Evolutionary conservation across 192 early-diverging fungal species (phyloP).

Genomic region (Haplosporangium gracile): DNA sequence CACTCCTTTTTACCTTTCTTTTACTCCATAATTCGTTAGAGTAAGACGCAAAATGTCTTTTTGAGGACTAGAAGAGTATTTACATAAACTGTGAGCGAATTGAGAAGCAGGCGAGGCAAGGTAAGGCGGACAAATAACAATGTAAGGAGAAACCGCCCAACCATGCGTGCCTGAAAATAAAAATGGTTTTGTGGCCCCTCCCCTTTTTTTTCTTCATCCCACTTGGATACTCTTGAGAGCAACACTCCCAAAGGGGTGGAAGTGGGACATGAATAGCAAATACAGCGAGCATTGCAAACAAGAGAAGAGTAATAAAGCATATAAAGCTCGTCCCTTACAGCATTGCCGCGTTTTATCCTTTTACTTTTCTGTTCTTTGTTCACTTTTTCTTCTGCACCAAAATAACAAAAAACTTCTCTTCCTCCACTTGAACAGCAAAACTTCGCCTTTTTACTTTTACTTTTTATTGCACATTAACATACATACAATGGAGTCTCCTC

Average conservation of each 20-base stretch:
- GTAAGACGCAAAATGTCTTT: no score
- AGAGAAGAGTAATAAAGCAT: not conserved
- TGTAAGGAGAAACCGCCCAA: not conserved
- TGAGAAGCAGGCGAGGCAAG: no score
- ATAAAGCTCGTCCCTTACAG: not conserved
- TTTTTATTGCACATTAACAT: not conserved
- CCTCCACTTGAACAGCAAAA: no score
- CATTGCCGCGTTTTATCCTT: not conserved
- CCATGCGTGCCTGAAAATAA: conserved; percentile 10
- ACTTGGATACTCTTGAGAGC: not conserved
- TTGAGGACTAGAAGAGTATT: no score
- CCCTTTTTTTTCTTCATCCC: not conserved
- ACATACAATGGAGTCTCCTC: not conserved
- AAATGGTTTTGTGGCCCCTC: not conserved
- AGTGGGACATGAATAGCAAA: not conserved
- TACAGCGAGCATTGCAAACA: not conserved
- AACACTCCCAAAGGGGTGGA: conserved; percentile 1
- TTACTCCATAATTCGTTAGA: no score
- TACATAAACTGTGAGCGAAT: no score
- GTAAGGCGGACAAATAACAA: no score
- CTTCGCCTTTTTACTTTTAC: not conserved
- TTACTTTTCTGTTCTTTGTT: not conserved
- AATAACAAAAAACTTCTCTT: not conserved
- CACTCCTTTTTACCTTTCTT: no score
- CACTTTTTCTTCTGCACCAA: not conserved